Evolutionary conservation across 768 basidiomycete genomes (phyloP).

Genomic region (Epithele typhae): DNA sequence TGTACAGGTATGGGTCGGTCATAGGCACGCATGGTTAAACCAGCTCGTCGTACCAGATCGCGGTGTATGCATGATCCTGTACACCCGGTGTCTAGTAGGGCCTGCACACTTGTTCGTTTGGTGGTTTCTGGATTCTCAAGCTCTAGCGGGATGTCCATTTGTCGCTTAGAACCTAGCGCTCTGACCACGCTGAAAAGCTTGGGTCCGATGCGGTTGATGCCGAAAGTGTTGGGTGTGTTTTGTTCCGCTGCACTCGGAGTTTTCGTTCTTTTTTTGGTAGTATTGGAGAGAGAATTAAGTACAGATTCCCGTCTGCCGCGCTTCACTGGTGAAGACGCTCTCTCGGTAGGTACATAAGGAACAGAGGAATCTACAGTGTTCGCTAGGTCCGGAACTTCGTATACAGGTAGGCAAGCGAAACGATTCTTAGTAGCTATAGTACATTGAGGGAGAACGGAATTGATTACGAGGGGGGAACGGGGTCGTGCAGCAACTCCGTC

Average conservation of each 20-base stretch:
- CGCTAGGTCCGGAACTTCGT: no score
- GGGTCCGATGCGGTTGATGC: not conserved
- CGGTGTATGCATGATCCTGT: slow-evolving; percentile 18
- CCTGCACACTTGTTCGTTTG: slow-evolving; percentile 1
- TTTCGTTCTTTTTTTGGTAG: not conserved
- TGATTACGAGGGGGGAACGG: no score
- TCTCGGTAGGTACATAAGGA: not conserved
- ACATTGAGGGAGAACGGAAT: not conserved
- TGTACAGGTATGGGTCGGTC: slow-evolving; percentile 1
- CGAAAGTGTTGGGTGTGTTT: not conserved
- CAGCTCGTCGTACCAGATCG: slow-evolving; percentile 1
- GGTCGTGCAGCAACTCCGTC: no score
- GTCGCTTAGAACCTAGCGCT: slow-evolving; percentile 1
- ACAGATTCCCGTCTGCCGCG: not conserved
- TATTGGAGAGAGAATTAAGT: not conserved
- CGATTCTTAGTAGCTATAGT: not conserved
- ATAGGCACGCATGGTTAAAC: not conserved
- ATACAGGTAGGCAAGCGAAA: no score
- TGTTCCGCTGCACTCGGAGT: not conserved
- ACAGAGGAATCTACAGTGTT: no score
- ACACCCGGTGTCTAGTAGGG: slow-evolving; percentile 19
- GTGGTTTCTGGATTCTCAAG: not conserved
- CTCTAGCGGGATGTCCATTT: slow-evolving; percentile 6
- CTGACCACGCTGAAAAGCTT: slow-evolving; percentile 1
- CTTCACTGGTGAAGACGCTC: not conserved